Evolutionary conservation across 108 stramenopile genomes (phyloP).

Genomic region (Nitzschia sp.): DNA sequence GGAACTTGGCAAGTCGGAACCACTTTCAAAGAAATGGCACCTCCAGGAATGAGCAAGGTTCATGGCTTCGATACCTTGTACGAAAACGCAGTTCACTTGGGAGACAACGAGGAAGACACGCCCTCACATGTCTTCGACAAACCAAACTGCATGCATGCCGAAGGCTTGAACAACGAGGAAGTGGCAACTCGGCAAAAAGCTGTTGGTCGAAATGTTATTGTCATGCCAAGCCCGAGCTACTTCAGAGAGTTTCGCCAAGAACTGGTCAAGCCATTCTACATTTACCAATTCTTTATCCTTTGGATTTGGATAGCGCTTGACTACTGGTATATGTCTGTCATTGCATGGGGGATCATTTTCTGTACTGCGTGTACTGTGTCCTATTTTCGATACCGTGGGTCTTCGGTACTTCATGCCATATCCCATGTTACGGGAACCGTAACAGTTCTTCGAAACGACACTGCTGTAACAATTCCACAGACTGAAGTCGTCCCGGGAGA

Average conservation of each 20-base stretch:
- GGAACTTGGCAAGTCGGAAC: neutral
- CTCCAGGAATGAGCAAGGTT: neutral
- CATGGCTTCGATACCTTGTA: neutral
- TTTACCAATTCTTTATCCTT: slow-evolving; percentile 66
- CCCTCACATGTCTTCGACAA: neutral
- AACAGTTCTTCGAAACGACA: slow-evolving; percentile 53
- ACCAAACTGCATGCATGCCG: neutral
- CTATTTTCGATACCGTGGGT: slow-evolving; percentile 48
- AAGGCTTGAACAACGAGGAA: neutral
- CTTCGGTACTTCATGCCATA: slow-evolving; percentile 43
- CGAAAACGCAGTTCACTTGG: neutral
- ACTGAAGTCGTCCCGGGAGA: slow-evolving; percentile 64
- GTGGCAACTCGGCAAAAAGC: neutral
- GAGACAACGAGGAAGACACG: neutral
- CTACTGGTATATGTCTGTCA: slow-evolving; percentile 67
- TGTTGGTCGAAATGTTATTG: slow-evolving; percentile 10
- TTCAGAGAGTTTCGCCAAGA: slow-evolving; percentile 41
- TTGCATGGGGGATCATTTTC: slow-evolving; percentile 32
- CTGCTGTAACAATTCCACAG: slow-evolving; percentile 29
- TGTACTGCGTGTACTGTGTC: slow-evolving; percentile 49
- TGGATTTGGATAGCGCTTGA: slow-evolving; percentile 52
- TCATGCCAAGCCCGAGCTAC: slow-evolving; percentile 28
- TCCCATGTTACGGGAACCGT: slow-evolving; percentile 46
- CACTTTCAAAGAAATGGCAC: neutral
- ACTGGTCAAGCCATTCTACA: slow-evolving; percentile 59